Evolutionary conservation across 768 basidiomycete species (phyloP).

Genomic region (Basidioascus undulatus): DNA sequence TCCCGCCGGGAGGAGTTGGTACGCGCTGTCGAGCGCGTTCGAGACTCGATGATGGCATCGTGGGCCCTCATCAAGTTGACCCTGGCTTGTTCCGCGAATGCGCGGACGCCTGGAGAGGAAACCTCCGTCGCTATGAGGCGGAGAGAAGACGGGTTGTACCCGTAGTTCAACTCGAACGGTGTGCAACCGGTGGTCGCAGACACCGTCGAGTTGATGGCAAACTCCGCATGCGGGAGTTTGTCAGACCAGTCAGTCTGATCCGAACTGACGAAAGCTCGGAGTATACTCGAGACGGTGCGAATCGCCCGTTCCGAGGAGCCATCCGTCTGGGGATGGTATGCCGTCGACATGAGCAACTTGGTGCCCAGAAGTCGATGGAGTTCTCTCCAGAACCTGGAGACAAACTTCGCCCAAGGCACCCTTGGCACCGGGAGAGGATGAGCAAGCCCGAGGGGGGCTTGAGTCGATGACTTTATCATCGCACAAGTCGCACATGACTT

Average conservation of each 20-base stretch:
- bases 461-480: too few species aligned
- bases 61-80: conserved; percentile 15
- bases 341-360: conserved; percentile 19
- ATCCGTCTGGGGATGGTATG: conserved; percentile 26
- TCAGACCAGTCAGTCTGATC: conserved; percentile 16
- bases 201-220: conserved; percentile 20
- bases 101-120: conserved; percentile 16
- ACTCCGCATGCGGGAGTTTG: conserved; percentile 18
- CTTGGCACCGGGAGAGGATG: too few species aligned
- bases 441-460: too few species aligned
- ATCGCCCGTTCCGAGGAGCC: conserved; percentile 21
- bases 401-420: too few species aligned
- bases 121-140: background rate
- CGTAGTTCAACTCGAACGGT: conserved; percentile 21
- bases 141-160: conserved; percentile 8
- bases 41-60: conserved; percentile 17
- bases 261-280: conserved; percentile 3
- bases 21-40: conserved; percentile 17
- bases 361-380: conserved; percentile 17
- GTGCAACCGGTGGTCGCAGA: conserved; percentile 19
- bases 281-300: conserved; percentile 2
- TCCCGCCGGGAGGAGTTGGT: conserved; percentile 14
- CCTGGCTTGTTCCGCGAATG: conserved; percentile 15
- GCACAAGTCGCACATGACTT: too few species aligned
- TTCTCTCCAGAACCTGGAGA: conserved; percentile 21